Conservation (phyloP, 345 rosid genomes). For the Eucalyptus caleyi region DNA sequence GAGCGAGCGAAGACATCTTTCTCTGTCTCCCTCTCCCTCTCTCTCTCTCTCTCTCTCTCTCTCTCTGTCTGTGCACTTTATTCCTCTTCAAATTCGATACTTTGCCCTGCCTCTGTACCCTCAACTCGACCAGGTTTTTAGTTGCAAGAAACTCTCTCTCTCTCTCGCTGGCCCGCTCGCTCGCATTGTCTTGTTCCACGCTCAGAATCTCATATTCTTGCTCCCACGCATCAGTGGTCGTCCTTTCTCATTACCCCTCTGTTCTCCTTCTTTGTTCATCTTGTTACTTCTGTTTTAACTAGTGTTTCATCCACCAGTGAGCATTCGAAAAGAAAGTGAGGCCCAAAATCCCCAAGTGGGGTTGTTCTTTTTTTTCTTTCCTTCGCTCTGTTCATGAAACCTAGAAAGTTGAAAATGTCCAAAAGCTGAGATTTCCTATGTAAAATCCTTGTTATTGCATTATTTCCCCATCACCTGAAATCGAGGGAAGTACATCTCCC, state of each 20-base stretch:
- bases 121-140: neutral
- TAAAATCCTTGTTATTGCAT: neutral
- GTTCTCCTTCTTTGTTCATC: neutral
- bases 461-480: conserved; percentile 14
- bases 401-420: conserved; percentile 8
- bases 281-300: neutral
- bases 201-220: conserved; percentile 24
- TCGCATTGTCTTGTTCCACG: conserved; percentile 47
- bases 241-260: conserved; percentile 1
- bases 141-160: neutral
- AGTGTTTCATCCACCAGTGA: neutral
- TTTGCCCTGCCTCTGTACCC: neutral
- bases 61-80: neutral
- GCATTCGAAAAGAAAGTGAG: neutral
- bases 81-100: neutral
- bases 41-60: neutral
- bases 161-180: conserved; percentile 11
- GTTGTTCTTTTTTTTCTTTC: neutral
- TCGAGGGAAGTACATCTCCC: neutral
- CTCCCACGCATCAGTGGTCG: conserved; percentile 18
- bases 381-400: neutral
- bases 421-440: conserved; percentile 8
- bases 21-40: neutral
- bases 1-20: neutral
- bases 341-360: conserved; percentile 5